Percentiles rank a stretch among this genome's conserved stretches.
phyloP scores from a whole-genome alignment of 106 monocot genomes.

The Vanilla planifolia region DNA sequence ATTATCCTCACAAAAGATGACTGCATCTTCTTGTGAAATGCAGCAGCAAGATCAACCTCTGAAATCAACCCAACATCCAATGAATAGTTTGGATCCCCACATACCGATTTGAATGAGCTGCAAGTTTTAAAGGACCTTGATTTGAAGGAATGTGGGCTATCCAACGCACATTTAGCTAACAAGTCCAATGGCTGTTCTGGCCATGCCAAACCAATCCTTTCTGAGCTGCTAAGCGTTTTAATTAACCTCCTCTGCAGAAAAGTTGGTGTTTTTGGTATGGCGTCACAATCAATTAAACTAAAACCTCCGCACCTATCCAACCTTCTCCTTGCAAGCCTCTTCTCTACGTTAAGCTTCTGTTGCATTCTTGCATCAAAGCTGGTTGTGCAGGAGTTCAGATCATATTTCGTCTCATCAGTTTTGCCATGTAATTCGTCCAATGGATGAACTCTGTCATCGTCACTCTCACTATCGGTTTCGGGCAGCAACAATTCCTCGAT shows the following conservation, averaged over 20 bases:
- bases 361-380: background rate
- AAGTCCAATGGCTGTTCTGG: constrained; percentile 81
- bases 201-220: constrained; percentile 78
- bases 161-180: constrained; percentile 14
- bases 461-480: constrained; percentile 43
- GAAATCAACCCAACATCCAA: constrained; percentile 9
- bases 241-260: constrained; percentile 28
- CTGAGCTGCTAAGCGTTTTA: constrained; percentile 54
- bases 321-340: constrained; percentile 17
- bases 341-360: background rate
- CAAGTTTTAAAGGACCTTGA: constrained; percentile 47
- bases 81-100: constrained; percentile 5
- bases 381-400: too few relatives aligned
- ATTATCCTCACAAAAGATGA: constrained; percentile 71
- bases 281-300: constrained; percentile 16
- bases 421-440: background rate
- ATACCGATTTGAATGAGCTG: constrained; percentile 25
- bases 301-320: constrained; percentile 37
- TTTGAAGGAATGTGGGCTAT: constrained; percentile 23
- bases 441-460: constrained; percentile 33
- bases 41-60: constrained; percentile 17
- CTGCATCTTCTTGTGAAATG: constrained; percentile 24
- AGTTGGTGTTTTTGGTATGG: constrained; percentile 4
- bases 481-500: constrained; percentile 34
- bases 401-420: too few relatives aligned